Base-by-base conservation (phyloP, 352 stramenopile species). In the Phytopythium cucurbitacearum region DNA sequence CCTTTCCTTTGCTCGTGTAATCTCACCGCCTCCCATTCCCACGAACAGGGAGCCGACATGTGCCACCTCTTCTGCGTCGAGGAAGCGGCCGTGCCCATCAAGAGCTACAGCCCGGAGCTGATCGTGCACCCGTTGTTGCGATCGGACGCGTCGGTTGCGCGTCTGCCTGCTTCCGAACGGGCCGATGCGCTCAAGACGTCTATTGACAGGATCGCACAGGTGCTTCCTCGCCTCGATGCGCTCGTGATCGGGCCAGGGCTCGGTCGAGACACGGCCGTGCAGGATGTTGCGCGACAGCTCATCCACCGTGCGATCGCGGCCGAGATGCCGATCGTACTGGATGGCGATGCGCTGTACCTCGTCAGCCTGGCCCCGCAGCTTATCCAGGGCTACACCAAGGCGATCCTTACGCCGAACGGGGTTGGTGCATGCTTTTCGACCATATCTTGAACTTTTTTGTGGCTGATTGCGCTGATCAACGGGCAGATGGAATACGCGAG, bases 21-120 rank as follows among this genome's bases (percentile, higher is more conserved):
- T 28, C 46, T 11, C 12, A 5, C 40, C 7, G 3, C 8, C 1
- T 13, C 37, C 3, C 39, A 35, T n/a, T n/a, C n/a, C n/a, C 13
- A 15, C 3, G 37, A 28, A n/a, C 57, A 89, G 50, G 97, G 97
- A 5, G 94, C 94, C 12, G 97, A 99, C 76, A 68, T 99, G 58
- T 92, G 86, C 36, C 97, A 96, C 57, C 71, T 99, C 11, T 98
- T 99, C 56, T 98, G 91, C 61, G 91, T 96, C 4, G 61, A 94
- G 46, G 90, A 98, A 57, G 97, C 97, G 0, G 73, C 89, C n/a
- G 71, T 97, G 16, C 91, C 96, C 4, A 98, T 99, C 73, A 99
- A 99, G 69, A 97, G 82, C 58, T 99, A 99, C 76, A 97, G 86
- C 56, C 95, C 96, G 0, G 96, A 98, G 71, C 80, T 99, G 16